Base-by-base conservation (phyloP, 805 yeast species). In the Debaryomyces maramus region DNA sequence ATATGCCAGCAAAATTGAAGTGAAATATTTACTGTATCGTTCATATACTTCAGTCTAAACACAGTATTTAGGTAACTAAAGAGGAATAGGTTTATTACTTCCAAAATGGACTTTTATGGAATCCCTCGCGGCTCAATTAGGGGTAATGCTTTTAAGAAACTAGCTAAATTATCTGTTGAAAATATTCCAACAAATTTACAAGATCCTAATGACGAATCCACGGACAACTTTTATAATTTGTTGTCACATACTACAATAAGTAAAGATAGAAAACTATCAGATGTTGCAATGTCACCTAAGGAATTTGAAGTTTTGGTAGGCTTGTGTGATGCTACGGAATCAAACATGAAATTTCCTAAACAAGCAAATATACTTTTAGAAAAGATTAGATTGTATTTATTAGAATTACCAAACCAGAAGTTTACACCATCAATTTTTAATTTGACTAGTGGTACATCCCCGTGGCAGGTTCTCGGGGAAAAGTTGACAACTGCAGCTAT, bases 281-380 rank as follows among this genome's bases (percentile, higher is more conserved):
- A 61, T 4, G 70, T 73, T 13, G 75, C 78, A 11, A 65, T 78
- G 43, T 60, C 78, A 2, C 60, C 68, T 28, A 75, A 72, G 41
- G 85, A 81, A 53, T 67, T 70, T 41, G 85, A 83, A 46, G 72
- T 75, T 4, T 62, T 83, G 43, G 48, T 75, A 32, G 85, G 88
- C 0, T 58, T 84, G 19, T 77, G 83, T 44, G 65, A 65, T 19
- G 62, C 70, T 8, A 53, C 72, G 3, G 40, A 42, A 4, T 61
- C 65, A 6, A 52, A 58, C 7, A 43, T 58, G 35, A 61, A 60
- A 24, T 48, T 52, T 17, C 53, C 56, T 1, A 51, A 46, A 5
- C 75, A 73, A 34, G 80, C 77, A 10, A 53, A 58, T 4, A 41
- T 70, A 19, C 52, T 80, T 14, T 51, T 75, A n/a, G 55, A 65